A percentile compares a stretch with the other conserved stretches of the same genome.
These are phyloP conservation scores for Coemansia sp. DNA, from an alignment of 192 early-diverging fungal species.

Conservation along the genomic window DNA sequence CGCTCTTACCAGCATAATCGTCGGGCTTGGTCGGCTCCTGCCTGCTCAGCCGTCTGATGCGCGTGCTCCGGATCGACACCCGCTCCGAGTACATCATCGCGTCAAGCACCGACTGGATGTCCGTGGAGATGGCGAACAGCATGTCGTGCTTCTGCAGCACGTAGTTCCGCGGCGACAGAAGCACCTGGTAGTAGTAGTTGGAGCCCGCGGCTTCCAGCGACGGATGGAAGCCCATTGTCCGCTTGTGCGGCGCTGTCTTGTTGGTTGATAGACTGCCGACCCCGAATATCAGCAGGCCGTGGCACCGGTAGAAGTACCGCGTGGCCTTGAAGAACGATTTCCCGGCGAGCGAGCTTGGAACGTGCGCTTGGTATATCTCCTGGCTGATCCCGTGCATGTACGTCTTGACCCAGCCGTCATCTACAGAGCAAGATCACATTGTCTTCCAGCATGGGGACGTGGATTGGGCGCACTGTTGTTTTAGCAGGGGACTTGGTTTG, in stretches of 20 bases:
- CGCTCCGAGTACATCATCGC: slow-evolving; percentile 42
- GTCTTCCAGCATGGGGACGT: background rate
- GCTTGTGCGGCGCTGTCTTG: slow-evolving; percentile 15
- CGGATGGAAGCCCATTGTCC: slow-evolving; percentile 25
- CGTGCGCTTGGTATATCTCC: slow-evolving; percentile 55
- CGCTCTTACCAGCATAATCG: no score
- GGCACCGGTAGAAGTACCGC: slow-evolving; percentile 49
- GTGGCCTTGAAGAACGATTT: slow-evolving; percentile 48
- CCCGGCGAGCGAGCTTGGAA: slow-evolving; percentile 37
- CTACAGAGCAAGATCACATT: slow-evolving; percentile 15
- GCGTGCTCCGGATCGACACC: slow-evolving; percentile 36
- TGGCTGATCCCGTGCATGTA: slow-evolving; percentile 54
- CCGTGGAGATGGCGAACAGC: slow-evolving; percentile 47
- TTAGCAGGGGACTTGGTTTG: background rate
- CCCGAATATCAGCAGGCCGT: slow-evolving; percentile 45
- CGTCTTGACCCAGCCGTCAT: slow-evolving; percentile 47
- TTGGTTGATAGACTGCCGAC: slow-evolving; percentile 37
- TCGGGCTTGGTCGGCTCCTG: background rate
- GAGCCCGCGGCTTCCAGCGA: slow-evolving; percentile 3
- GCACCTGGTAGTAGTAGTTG: slow-evolving; percentile 36
- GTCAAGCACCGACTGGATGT: slow-evolving; percentile 41
- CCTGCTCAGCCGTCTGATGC: background rate
- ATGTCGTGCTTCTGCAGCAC: slow-evolving; percentile 43
- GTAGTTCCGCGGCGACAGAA: slow-evolving; percentile 45
- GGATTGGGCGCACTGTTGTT: background rate